These are phyloP conservation scores for Leucogyrophana mollusca DNA, from an alignment of 768 basidiomycete genomes.

Conservation along the genomic window DNA sequence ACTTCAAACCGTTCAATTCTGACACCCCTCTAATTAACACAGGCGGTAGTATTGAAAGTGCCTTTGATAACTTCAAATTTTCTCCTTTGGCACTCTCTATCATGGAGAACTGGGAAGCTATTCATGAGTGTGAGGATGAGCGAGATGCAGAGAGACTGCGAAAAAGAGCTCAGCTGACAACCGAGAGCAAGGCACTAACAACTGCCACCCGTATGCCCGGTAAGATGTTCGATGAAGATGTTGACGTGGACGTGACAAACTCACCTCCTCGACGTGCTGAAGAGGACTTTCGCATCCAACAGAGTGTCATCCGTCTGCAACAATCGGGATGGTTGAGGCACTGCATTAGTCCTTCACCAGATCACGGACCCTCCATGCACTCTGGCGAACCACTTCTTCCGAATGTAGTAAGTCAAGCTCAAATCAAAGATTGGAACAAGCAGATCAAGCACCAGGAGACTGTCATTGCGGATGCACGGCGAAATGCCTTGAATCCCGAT, in stretches of 20 bases:
- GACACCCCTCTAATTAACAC: slow-evolving; percentile 1
- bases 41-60: slow-evolving; percentile 15
- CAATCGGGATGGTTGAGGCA: slow-evolving; percentile 4
- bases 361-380: no score
- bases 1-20: slow-evolving; percentile 1
- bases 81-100: slow-evolving; percentile 3
- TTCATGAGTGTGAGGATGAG: slow-evolving; percentile 34
- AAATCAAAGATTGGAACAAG: background rate
- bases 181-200: background rate
- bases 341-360: no score
- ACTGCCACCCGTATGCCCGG: background rate
- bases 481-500: background rate
- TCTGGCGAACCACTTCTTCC: no score
- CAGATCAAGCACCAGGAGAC: background rate
- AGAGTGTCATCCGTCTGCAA: background rate
- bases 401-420: no score
- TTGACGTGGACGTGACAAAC: no score
- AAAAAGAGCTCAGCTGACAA: slow-evolving; percentile 5
- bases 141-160: slow-evolving; percentile 28
- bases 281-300: background rate
- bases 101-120: slow-evolving; percentile 31
- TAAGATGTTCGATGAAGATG: no score
- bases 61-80: slow-evolving; percentile 5
- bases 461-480: background rate
- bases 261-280: background rate